Base-by-base conservation (phyloP, 2,329 filamentous ascomycete genomes). In the Diaporthe longicolla region DNA sequence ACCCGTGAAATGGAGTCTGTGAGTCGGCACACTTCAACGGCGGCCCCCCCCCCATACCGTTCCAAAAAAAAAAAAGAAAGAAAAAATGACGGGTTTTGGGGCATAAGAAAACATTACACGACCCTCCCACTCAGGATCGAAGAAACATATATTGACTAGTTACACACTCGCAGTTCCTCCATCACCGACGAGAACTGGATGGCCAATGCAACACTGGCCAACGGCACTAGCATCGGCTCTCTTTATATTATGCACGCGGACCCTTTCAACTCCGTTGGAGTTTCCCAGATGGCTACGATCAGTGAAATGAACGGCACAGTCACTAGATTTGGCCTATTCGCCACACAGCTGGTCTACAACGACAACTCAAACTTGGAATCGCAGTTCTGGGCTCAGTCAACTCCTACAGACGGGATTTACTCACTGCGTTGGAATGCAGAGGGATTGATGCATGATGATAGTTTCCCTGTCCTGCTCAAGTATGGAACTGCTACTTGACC, bases 251-350 rank as follows among this genome's bases (percentile, higher is more conserved):
- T 59, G 13, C 70, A 61, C 6, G 24, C 32, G 11, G 61, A 55
- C 13, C 61, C 58, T 15, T 58, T 65, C 32, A 58, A 75, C 32
- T 61, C 70, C 1, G 69, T 75, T 9, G 73, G 70, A 29, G 70
- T 75, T 15, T 48, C 55, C 5, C n/a, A 29, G 0, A 55, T 73
- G 21, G 71, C 73, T 9, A 37, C 72, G 15, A 63, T 75, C 2
- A 73, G 74, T 6, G 69, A 76, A 15, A 32, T 77, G 21, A 77
- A 77, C 37, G 74, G 76, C 3, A 78, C 74, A 26, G 76, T 77
- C 15, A 73, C 76, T 1, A 76, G 77, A n/a, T 78, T 77, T 45
- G 76, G 76, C 19, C 58, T 78, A 35, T 78, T 77, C 35, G 77
- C 75, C 5, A 73, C 77, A 2, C 77, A 78, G 61, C 63, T 78